These are phyloP conservation scores for Ramularia endophylla DNA, from an alignment of 2,329 filamentous ascomycete genomes.

Conservation along the genomic window DNA sequence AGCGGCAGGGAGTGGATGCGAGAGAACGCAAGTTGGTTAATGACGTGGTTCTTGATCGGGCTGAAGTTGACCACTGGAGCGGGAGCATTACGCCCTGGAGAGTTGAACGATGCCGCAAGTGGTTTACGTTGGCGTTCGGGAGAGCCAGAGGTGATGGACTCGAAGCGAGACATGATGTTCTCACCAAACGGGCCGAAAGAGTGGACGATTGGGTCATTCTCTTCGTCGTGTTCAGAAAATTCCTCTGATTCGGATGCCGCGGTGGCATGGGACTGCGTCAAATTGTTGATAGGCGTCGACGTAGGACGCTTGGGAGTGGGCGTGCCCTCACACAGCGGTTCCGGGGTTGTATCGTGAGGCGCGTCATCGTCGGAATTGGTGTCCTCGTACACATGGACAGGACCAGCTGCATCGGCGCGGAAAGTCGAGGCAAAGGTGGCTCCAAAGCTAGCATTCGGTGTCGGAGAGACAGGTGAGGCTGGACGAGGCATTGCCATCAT, in stretches of 20 bases:
- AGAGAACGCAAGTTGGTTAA: conserved; percentile 94
- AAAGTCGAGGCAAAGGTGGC: conserved; percentile 42
- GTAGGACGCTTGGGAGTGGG: conserved; percentile 15
- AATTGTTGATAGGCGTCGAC: conserved; percentile 8
- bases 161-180: conserved; percentile 75
- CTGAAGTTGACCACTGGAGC: conserved; percentile 19
- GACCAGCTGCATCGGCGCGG: conserved; percentile 35
- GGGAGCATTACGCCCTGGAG: conserved; percentile 19
- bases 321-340: conserved; percentile 12
- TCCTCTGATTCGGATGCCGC: conserved; percentile 46
- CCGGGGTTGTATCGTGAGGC: conserved; percentile 24
- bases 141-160: conserved; percentile 66
- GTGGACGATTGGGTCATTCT: conserved; percentile 88
- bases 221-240: conserved; percentile 76
- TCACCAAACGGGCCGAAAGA: conserved; percentile 89
- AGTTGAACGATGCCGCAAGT: conserved; percentile 24
- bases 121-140: conserved; percentile 46
- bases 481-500: conserved; percentile 56
- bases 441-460: conserved; percentile 37
- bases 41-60: conserved; percentile 72
- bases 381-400: conserved; percentile 71
- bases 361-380: conserved; percentile 50
- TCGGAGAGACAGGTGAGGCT: conserved; percentile 71
- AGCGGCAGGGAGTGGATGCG: conserved; percentile 86
- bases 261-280: conserved; percentile 15